These are phyloP conservation scores for Liriodendron chinense DNA, from an alignment of 164 flowering plant genomes.

Conservation along the genomic window DNA sequence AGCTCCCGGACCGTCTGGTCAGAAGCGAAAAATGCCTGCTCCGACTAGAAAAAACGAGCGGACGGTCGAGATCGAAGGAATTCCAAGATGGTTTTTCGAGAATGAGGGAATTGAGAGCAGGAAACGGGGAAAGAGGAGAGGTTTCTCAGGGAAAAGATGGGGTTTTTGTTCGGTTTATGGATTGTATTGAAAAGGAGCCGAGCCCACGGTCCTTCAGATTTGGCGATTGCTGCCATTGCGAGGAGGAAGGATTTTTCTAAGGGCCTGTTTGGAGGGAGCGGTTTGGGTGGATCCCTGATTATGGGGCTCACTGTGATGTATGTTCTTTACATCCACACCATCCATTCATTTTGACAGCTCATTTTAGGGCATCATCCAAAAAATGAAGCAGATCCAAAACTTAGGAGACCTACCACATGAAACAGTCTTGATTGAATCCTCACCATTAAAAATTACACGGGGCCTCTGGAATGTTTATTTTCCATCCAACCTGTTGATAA, in stretches of 20 bases:
- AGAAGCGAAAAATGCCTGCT: constrained; percentile 6
- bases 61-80: constrained; percentile 5
- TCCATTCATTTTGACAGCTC: no score
- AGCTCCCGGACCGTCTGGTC: constrained; percentile 33
- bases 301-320: no score
- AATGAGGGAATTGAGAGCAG: constrained; percentile 5
- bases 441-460: no score
- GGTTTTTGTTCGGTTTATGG: constrained; percentile 17
- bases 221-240: constrained; percentile 3
- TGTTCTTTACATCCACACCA: no score
- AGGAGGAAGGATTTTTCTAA: background rate
- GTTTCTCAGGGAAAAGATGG: constrained; percentile 16
- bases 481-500: no score
- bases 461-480: no score
- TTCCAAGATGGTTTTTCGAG: background rate
- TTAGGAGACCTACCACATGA: no score
- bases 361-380: no score
- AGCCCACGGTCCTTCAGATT: constrained; percentile 27
- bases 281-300: no score
- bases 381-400: no score
- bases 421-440: no score
- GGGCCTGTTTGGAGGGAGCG: no score
- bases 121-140: constrained; percentile 18
- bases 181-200: constrained; percentile 25
- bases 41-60: constrained; percentile 4